Evolutionary conservation across 768 basidiomycete species (phyloP).

Genomic region (Termitomyces sp.): DNA sequence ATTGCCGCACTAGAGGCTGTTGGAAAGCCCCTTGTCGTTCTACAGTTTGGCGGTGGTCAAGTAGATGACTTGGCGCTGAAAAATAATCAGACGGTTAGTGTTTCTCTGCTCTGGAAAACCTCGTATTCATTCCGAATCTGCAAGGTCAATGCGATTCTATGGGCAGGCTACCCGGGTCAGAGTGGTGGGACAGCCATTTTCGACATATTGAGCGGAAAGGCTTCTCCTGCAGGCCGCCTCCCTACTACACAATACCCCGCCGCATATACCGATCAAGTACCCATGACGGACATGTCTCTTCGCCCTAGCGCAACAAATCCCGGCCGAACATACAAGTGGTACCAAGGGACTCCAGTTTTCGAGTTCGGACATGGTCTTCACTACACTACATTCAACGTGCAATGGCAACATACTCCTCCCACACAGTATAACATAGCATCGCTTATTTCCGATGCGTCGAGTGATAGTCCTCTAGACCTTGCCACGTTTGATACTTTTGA

Average conservation of each 20-base stretch:
- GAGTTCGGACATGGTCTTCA: conserved; percentile 56
- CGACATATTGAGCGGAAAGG: conserved; percentile 50
- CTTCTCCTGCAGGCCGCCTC: conserved; percentile 55
- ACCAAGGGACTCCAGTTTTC: conserved; percentile 45
- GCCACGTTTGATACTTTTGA: conserved; percentile 46
- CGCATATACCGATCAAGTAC: conserved; percentile 42
- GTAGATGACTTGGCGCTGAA: conserved; percentile 48
- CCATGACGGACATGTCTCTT: conserved; percentile 58
- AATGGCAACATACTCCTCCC: conserved; percentile 34
- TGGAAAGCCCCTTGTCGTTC: conserved; percentile 49
- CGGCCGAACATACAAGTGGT: conserved; percentile 61
- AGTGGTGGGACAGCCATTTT: conserved; percentile 53
- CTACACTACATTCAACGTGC: conserved; percentile 46
- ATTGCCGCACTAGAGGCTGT: conserved; percentile 39
- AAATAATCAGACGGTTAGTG: conserved; percentile 34
- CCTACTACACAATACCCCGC: conserved; percentile 53
- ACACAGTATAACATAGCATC: conserved; percentile 37
- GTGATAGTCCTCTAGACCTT: conserved; percentile 33
- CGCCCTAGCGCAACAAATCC: conserved; percentile 46
- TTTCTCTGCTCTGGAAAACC: background rate
- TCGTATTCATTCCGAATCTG: background rate
- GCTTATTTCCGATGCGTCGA: conserved; percentile 28
- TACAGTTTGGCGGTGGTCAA: conserved; percentile 59
- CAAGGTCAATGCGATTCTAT: conserved; percentile 51
- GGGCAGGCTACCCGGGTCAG: conserved; percentile 59